Percentiles rank a stretch among this genome's conserved stretches.
phyloP scores from a whole-genome alignment of 192 early-diverging fungal genomes.

The Umbelopsis sp. region DNA sequence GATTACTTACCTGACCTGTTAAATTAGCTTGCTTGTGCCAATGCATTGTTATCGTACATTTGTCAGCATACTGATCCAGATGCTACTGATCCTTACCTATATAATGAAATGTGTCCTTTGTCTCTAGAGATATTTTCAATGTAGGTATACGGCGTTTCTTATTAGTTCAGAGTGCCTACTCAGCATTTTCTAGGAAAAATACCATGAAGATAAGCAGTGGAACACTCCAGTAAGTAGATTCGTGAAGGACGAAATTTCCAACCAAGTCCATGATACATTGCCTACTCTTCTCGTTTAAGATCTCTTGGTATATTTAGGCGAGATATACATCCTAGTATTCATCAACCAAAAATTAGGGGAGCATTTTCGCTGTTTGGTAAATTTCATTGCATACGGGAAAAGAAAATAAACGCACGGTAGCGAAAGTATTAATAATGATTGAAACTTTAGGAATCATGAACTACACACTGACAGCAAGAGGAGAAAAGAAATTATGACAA shows the following conservation, averaged over 20 bases:
- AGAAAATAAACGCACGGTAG: neutral
- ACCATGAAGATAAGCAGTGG: constrained; percentile 63
- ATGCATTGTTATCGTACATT: constrained; percentile 44
- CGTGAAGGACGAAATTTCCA: too few species aligned
- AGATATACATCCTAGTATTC: constrained; percentile 83
- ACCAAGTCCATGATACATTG: too few species aligned
- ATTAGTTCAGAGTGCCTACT: neutral
- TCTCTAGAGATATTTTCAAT: constrained; percentile 40
- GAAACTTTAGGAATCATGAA: constrained; percentile 58
- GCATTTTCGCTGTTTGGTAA: constrained; percentile 77
- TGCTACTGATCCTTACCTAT: constrained; percentile 1
- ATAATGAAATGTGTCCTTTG: constrained; percentile 9
- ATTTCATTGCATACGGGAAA: neutral
- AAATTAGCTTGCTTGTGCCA: constrained; percentile 46
- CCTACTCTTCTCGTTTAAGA: constrained; percentile 40
- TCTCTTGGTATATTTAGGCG: constrained; percentile 79
- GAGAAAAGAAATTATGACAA: constrained; percentile 55
- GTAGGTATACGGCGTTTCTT: constrained; percentile 11
- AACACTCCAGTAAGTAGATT: constrained; percentile 53
- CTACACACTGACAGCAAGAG: constrained; percentile 59
- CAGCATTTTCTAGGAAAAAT: constrained; percentile 30
- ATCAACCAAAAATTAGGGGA: constrained; percentile 63
- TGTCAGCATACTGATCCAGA: constrained; percentile 31
- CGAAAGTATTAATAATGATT: neutral
- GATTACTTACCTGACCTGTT: neutral